Evolutionary conservation across 2,329 filamentous ascomycete species (phyloP).

Genomic region (Cordyceps militaris): DNA sequence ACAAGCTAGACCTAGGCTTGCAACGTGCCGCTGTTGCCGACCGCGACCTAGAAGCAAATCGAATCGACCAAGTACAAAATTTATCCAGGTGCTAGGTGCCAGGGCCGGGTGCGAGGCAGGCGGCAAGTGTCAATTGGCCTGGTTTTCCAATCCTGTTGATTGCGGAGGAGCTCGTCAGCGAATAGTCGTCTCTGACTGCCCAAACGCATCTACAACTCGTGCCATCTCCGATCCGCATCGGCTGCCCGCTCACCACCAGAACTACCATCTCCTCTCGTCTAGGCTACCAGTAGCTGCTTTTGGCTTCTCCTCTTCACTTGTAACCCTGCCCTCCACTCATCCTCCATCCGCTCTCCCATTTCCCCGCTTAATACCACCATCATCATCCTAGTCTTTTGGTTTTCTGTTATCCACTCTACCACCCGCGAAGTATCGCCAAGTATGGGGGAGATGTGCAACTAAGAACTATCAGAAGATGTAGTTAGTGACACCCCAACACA

Average conservation of each 20-base stretch:
- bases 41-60: background rate
- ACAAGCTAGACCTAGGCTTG: background rate
- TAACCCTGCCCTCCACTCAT: background rate
- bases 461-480: background rate
- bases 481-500: too few species aligned
- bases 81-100: too few species aligned
- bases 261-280: background rate
- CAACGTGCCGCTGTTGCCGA: background rate
- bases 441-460: background rate
- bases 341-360: background rate
- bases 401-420: background rate
- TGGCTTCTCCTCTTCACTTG: background rate
- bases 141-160: background rate
- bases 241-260: background rate
- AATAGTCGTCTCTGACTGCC: background rate
- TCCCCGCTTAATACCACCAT: background rate
- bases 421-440: background rate
- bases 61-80: background rate
- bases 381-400: background rate
- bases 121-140: too few species aligned
- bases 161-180: background rate
- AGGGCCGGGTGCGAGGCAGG: too few species aligned
- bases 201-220: background rate
- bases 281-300: background rate
- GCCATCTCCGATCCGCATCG: slow-evolving; percentile 4